Percentiles rank a stretch among this genome's conserved stretches.
Conservation (phyloP, 805 yeast genomes). For the Phaffomyces thermotolerans region DNA sequence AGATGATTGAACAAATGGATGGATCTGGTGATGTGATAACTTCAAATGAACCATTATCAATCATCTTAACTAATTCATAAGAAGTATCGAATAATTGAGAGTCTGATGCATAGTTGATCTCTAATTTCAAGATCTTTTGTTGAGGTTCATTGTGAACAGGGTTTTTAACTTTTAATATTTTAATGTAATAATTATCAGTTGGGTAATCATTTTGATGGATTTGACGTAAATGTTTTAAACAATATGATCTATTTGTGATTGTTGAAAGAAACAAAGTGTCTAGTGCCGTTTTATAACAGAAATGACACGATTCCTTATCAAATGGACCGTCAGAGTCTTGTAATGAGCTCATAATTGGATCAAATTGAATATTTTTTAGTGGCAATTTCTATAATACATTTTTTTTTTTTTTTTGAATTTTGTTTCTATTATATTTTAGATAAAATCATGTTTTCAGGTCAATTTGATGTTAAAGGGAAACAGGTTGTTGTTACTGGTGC, state of each 20-base stretch:
- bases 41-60: constrained; percentile 15
- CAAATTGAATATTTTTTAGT: neutral
- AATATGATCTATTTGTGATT: constrained; percentile 63
- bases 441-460: constrained; percentile 10
- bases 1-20: constrained; percentile 23
- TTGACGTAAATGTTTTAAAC: constrained; percentile 51
- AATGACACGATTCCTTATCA: constrained; percentile 87
- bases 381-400: neutral
- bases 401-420: neutral
- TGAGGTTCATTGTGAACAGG: constrained; percentile 16
- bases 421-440: too few relatives aligned
- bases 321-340: constrained; percentile 26
- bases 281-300: constrained; percentile 65
- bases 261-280: constrained; percentile 76
- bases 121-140: constrained; percentile 53
- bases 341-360: neutral
- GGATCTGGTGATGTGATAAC: constrained; percentile 18
- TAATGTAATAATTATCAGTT: constrained; percentile 49
- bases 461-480: constrained; percentile 27
- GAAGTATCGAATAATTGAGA: constrained; percentile 49
- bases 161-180: constrained; percentile 46
- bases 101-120: constrained; percentile 55
- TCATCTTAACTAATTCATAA: neutral
- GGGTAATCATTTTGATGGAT: constrained; percentile 46
- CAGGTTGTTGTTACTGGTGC: constrained; percentile 83